phyloP scores from a whole-genome alignment of 768 basidiomycete genomes.

The Mycena leptocephala region DNA sequence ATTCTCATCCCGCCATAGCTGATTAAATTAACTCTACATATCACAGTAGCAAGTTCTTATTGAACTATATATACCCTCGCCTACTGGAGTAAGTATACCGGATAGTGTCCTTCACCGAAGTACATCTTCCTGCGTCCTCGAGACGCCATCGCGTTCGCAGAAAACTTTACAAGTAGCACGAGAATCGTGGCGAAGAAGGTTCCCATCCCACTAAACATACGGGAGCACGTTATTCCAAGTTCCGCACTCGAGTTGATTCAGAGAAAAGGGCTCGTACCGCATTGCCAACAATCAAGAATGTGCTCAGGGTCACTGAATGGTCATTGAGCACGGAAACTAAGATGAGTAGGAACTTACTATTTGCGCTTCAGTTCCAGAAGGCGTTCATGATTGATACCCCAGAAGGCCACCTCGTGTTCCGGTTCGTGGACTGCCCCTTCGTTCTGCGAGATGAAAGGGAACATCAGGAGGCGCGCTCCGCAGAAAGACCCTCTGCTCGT shows the following conservation, averaged over 20 bases:
- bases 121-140: background rate
- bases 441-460: slow-evolving; percentile 32
- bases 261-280: slow-evolving; percentile 26
- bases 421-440: slow-evolving; percentile 46
- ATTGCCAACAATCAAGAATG: slow-evolving; percentile 46
- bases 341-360: slow-evolving; percentile 36
- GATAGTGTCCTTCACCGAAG: too few relatives aligned
- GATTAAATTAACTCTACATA: too few relatives aligned
- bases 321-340: background rate
- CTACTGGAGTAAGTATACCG: too few relatives aligned
- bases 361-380: slow-evolving; percentile 41
- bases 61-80: too few relatives aligned
- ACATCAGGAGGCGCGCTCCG: background rate
- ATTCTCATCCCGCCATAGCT: background rate
- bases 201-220: slow-evolving; percentile 18
- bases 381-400: slow-evolving; percentile 40
- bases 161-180: slow-evolving; percentile 10
- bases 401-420: slow-evolving; percentile 43
- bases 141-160: slow-evolving; percentile 21
- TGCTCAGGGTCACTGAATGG: slow-evolving; percentile 40
- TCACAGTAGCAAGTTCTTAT: background rate
- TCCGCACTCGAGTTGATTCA: background rate
- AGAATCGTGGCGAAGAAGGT: background rate
- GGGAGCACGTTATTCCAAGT: background rate
- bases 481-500: background rate